phyloP scores from a whole-genome alignment of 495 filamentous ascomycete genomes.

The Parathielavia hyrcaniae region DNA sequence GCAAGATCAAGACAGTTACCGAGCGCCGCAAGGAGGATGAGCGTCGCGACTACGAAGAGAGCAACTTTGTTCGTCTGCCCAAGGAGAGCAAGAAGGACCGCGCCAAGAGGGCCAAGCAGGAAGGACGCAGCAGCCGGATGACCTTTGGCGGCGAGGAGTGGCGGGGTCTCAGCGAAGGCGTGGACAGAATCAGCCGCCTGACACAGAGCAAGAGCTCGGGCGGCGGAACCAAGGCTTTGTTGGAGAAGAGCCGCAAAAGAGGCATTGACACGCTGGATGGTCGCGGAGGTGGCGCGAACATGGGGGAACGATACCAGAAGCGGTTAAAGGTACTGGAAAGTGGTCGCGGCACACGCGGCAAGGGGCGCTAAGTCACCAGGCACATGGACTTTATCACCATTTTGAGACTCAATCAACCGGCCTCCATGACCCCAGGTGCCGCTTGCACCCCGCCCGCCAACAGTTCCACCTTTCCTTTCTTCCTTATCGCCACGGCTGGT shows the following conservation, averaged over 20 bases:
- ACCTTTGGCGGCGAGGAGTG: constrained; percentile 81
- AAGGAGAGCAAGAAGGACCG: constrained; percentile 73
- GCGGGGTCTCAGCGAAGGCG: constrained; percentile 67
- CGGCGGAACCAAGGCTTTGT: constrained; percentile 49
- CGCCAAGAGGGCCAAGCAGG: constrained; percentile 44
- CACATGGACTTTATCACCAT: background rate
- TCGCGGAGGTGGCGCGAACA: constrained; percentile 49
- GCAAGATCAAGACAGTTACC: constrained; percentile 62
- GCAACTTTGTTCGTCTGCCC: constrained; percentile 77
- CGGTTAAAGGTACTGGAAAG: constrained; percentile 60
- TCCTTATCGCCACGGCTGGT: background rate
- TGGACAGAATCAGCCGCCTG: constrained; percentile 67
- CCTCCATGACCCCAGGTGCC: too few species aligned
- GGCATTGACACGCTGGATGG: constrained; percentile 50
- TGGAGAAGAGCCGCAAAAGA: constrained; percentile 80
- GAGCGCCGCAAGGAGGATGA: constrained; percentile 68
- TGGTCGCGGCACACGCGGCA: constrained; percentile 51
- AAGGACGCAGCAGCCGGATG: constrained; percentile 40
- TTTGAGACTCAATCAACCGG: background rate
- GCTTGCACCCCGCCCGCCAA: too few species aligned
- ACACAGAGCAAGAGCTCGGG: constrained; percentile 54
- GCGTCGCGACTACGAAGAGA: constrained; percentile 72
- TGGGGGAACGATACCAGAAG: constrained; percentile 69
- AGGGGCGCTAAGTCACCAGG: constrained; percentile 20
- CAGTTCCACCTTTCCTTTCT: too few species aligned